phyloP scores from a whole-genome alignment of 176 grass and related monocot genomes.

The Phyllostachys edulis region DNA sequence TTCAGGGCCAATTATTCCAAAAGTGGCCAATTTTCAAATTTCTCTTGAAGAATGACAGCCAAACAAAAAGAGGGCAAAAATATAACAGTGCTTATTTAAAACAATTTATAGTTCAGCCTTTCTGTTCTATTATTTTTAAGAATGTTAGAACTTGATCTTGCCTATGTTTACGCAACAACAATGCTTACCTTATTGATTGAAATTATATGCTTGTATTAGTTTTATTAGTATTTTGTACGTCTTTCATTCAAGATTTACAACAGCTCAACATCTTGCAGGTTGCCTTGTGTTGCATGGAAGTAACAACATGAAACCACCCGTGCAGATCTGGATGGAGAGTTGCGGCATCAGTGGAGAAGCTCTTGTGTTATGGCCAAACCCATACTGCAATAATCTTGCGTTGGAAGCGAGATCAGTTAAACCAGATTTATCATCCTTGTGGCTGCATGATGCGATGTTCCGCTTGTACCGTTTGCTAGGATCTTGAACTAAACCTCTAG shows the following conservation, averaged over 20 bases:
- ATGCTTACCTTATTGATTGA: background rate
- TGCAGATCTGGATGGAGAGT: constrained; percentile 10
- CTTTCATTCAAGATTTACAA: background rate
- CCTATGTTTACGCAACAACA: background rate
- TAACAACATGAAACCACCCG: background rate
- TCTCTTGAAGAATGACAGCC: background rate
- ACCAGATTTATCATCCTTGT: constrained; percentile 52
- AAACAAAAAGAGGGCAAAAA: background rate
- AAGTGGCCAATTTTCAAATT: background rate
- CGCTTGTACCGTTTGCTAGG: constrained; percentile 44
- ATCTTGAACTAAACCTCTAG: constrained; percentile 36
- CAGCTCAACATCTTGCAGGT: constrained; percentile 23
- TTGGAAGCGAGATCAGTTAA: constrained; percentile 58
- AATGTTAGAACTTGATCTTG: background rate
- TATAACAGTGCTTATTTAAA: background rate
- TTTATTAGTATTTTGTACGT: background rate
- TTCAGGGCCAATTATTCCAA: no score
- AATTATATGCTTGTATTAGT: background rate
- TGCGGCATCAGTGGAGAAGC: constrained; percentile 9
- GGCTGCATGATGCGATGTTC: constrained; percentile 54
- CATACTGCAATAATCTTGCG: constrained; percentile 43
- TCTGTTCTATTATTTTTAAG: background rate
- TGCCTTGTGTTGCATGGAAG: constrained; percentile 45
- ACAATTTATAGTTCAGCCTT: background rate
- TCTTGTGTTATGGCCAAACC: constrained; percentile 12